Evolutionary conservation across 768 basidiomycete species (phyloP).

Genomic region (Suillus lakei): DNA sequence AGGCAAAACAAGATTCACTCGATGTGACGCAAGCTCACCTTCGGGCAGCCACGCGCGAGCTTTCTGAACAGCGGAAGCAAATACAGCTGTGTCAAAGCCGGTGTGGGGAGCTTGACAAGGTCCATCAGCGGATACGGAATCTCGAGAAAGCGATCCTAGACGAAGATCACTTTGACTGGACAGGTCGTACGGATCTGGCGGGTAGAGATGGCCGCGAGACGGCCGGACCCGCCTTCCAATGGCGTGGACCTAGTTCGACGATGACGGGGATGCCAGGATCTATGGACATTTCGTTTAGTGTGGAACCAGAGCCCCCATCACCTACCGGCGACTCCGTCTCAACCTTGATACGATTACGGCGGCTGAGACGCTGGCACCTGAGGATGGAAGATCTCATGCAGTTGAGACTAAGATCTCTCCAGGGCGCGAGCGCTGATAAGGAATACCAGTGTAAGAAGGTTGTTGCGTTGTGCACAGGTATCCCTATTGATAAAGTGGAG

Average conservation of each 20-base stretch:
- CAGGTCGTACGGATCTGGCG: constrained; percentile 65
- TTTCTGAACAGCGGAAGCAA: constrained; percentile 89
- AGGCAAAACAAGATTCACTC: constrained; percentile 85
- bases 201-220: constrained; percentile 42
- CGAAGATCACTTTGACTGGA: constrained; percentile 89
- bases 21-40: constrained; percentile 88
- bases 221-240: constrained; percentile 64
- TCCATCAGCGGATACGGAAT: constrained; percentile 81
- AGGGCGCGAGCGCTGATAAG: constrained; percentile 85
- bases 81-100: constrained; percentile 76
- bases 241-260: constrained; percentile 69
- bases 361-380: constrained; percentile 84
- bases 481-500: constrained; percentile 88
- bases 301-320: constrained; percentile 76
- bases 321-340: constrained; percentile 62
- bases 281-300: constrained; percentile 63
- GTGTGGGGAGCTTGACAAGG: constrained; percentile 80
- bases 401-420: constrained; percentile 67
- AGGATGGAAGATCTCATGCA: constrained; percentile 78
- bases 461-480: constrained; percentile 86
- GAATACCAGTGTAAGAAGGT: constrained; percentile 93
- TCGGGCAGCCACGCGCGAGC: constrained; percentile 85
- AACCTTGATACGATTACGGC: constrained; percentile 70
- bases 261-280: constrained; percentile 67
- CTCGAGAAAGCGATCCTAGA: constrained; percentile 78